A percentile compares a stretch with the other conserved stretches of the same genome.
These are phyloP conservation scores for Gossypium mustelinum DNA, from an alignment of 345 rosid species.

Conservation along the genomic window DNA sequence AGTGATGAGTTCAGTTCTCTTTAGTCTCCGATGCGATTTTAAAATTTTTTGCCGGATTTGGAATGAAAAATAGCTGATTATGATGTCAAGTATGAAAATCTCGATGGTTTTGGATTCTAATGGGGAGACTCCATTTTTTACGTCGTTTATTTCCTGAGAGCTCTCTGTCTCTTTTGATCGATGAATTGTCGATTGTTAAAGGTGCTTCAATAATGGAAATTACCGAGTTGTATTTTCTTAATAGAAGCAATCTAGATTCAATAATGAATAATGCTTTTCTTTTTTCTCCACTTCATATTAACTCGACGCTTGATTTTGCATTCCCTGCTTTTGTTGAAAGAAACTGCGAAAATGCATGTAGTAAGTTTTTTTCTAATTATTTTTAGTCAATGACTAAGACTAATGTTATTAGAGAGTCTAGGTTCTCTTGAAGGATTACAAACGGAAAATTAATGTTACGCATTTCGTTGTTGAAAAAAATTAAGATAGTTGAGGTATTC, in stretches of 20 bases:
- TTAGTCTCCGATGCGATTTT: neutral
- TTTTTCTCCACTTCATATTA: neutral
- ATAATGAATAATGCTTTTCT: neutral
- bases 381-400: neutral
- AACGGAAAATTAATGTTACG: neutral
- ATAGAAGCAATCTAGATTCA: neutral
- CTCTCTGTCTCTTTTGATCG: neutral
- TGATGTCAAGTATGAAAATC: neutral
- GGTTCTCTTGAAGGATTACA: neutral
- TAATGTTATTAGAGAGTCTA: neutral
- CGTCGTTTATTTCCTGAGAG: neutral
- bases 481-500: neutral
- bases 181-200: neutral
- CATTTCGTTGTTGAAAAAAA: neutral
- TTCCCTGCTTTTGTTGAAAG: neutral
- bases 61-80: neutral
- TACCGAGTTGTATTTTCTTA: neutral
- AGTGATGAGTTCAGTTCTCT: slow-evolving; percentile 1
- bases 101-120: neutral
- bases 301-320: neutral
- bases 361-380: neutral
- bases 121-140: neutral
- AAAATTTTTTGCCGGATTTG: neutral
- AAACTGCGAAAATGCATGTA: neutral
- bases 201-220: neutral